These are phyloP conservation scores for Penicillium daleae DNA, from an alignment of 495 filamentous ascomycete genomes.

Conservation along the genomic window DNA sequence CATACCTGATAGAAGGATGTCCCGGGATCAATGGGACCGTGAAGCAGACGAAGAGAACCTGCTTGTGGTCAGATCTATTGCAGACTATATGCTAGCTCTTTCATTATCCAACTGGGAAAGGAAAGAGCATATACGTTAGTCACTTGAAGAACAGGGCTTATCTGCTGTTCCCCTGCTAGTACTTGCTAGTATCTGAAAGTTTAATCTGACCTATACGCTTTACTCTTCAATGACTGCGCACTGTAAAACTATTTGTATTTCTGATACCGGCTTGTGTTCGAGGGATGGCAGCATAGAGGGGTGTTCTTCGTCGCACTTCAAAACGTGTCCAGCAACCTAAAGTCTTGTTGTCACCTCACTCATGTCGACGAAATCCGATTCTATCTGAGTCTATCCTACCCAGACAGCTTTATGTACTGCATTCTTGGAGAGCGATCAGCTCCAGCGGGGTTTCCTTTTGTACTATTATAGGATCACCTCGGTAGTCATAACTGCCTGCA, in stretches of 20 bases:
- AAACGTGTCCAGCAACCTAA: not conserved
- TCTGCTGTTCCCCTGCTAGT: not conserved
- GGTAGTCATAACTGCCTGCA: not conserved
- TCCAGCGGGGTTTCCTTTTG: not conserved
- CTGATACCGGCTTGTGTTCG: not conserved
- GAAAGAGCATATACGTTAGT: not conserved
- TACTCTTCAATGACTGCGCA: not conserved
- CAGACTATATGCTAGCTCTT: not conserved
- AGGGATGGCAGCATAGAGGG: not conserved
- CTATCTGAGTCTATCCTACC: no score
- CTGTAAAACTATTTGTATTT: not conserved
- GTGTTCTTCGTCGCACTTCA: not conserved
- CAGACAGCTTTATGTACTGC: no score
- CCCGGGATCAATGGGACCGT: conserved; percentile 1
- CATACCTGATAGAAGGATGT: conserved; percentile 19
- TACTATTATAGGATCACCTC: not conserved
- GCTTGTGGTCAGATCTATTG: conserved; percentile 9
- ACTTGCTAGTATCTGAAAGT: conserved; percentile 15
- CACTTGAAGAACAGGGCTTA: not conserved
- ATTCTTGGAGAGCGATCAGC: not conserved
- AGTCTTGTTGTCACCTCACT: not conserved
- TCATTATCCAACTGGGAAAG: not conserved
- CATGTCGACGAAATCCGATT: no score
- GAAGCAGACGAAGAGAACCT: conserved; percentile 7
- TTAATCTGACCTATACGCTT: conserved; percentile 16